Percentiles rank a stretch among this genome's conserved stretches.
These are phyloP conservation scores for Pisolithus albus DNA, from an alignment of 768 basidiomycete genomes.

Conservation along the genomic window DNA sequence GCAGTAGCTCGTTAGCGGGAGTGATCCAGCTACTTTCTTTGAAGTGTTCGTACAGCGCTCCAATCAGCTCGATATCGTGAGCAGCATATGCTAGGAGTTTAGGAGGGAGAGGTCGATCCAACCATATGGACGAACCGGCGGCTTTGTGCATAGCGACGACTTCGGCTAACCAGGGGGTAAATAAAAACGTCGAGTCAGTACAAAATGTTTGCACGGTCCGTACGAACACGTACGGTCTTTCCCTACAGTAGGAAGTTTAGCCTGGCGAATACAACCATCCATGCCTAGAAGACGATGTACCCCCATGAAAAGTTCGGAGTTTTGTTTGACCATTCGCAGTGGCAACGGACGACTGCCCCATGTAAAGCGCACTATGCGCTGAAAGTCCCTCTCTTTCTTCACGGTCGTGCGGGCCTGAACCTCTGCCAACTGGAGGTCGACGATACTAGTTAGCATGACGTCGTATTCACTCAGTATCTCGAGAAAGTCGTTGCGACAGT, in stretches of 20 bases:
- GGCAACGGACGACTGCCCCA: conserved; percentile 19
- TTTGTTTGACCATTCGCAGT: conserved; percentile 16
- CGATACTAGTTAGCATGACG: conserved; percentile 24
- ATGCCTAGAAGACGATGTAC: conserved; percentile 33
- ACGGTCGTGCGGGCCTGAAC: conserved; percentile 22
- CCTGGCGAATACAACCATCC: conserved; percentile 26
- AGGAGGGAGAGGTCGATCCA: conserved; percentile 29
- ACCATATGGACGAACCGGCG: conserved; percentile 26
- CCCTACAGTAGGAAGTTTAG: conserved; percentile 16
- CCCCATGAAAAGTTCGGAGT: conserved; percentile 19
- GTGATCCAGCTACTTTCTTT: conserved; percentile 19
- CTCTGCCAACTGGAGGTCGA: conserved; percentile 39
- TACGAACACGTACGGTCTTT: conserved; percentile 29
- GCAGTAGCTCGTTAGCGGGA: conserved; percentile 1
- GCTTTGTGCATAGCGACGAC: conserved; percentile 33
- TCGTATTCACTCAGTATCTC: conserved; percentile 28
- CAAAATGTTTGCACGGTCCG: neutral
- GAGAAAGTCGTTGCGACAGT: conserved; percentile 36
- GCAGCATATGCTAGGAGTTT: conserved; percentile 36
- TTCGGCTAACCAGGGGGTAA: conserved; percentile 17
- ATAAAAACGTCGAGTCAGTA: neutral
- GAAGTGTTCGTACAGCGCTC: conserved; percentile 31
- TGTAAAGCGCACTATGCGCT: conserved; percentile 22
- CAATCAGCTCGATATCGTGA: conserved; percentile 36
- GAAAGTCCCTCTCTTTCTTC: conserved; percentile 21